Conservation (phyloP, 1,284 basidiomycete species). For the Gymnopus androsaceus region DNA sequence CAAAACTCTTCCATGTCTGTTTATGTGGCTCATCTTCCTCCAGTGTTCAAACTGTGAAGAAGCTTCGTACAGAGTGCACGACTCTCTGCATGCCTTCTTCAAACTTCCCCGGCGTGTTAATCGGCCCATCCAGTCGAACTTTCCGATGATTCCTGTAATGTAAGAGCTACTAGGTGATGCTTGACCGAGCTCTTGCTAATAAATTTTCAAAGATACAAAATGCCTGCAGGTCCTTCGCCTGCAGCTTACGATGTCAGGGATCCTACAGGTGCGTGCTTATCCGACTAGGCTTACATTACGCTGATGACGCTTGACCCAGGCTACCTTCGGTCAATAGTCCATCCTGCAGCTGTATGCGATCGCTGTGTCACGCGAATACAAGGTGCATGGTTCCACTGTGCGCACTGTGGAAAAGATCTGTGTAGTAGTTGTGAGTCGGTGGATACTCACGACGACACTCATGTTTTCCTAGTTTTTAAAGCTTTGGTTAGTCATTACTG, state of each 20-base stretch:
- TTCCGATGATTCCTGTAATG: slow-evolving; percentile 71
- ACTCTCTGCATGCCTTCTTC: slow-evolving; percentile 85
- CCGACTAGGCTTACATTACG: background rate
- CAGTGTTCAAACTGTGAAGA: slow-evolving; percentile 82
- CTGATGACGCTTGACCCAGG: slow-evolving; percentile 38
- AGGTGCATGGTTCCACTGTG: slow-evolving; percentile 88
- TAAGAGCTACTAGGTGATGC: slow-evolving; percentile 32
- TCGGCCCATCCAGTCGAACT: slow-evolving; percentile 60
- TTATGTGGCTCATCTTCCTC: slow-evolving; percentile 13
- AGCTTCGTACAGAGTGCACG: slow-evolving; percentile 75
- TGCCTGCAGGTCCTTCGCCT: slow-evolving; percentile 61
- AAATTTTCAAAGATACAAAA: slow-evolving; percentile 53
- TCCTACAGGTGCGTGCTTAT: slow-evolving; percentile 54
- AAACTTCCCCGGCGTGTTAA: slow-evolving; percentile 80
- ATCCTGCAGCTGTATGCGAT: slow-evolving; percentile 73
- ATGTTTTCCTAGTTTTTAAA: slow-evolving; percentile 87
- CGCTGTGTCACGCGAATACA: slow-evolving; percentile 72
- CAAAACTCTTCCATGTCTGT: background rate
- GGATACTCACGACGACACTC: slow-evolving; percentile 79
- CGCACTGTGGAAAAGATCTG: slow-evolving; percentile 80
- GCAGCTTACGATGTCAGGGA: slow-evolving; percentile 43
- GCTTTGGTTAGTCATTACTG: slow-evolving; percentile 52
- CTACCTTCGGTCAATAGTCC: slow-evolving; percentile 69
- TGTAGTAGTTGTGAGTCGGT: slow-evolving; percentile 78
- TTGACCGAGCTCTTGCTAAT: background rate